Base-by-base conservation (phyloP, 441 rosid genomes). In the Metrosideros polymorpha region DNA sequence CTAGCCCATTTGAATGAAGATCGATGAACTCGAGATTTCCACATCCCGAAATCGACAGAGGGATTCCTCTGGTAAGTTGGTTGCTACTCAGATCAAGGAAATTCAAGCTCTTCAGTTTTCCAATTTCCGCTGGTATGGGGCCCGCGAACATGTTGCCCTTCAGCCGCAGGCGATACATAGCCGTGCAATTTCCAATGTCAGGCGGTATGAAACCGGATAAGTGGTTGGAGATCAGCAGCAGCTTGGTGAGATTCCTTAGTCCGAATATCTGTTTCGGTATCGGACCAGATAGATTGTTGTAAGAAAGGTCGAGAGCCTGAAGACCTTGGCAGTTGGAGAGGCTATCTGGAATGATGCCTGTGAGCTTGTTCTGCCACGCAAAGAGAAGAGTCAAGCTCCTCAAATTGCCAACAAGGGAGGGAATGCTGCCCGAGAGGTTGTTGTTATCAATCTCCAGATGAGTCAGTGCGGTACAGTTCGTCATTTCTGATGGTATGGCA, bases 221-320 rank as follows among this genome's bases (percentile, higher is more conserved):
- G 85, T 89, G 87, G 51, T 94, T 94, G 75, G 94, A 91, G 35
- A 97, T 93, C n/a, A 97, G 91, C 88, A 97, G 91, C 86, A 97
- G 85, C 94, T 96, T 94, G 56, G 98, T 94, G 88, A 97, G 95
- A 89, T 97, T 97, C 84, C 90, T 91, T 87, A 96, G 83, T 77
- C 92, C 89, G 24, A 95, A 96, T 85, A 97, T 88, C 86, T 93
- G 90, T 39, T 87, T 90, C 0, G 98, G 97, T 29, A 96, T 92
- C 25, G 96, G 89, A 91, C 99, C 99, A 35, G 92, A 92, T 82
- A 96, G 94, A 84, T 83, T 90, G 91, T 97, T 97, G 91, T 94
- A 96, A 30, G 99, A 97, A 14, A 97, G 91, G 89, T 97, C 99
- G 82, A 97, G 92, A 87, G 98, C 97, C 92, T 97, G 93, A 89